Base-by-base conservation (phyloP, 352 stramenopile genomes). In the Paralagenidium karlingii region DNA sequence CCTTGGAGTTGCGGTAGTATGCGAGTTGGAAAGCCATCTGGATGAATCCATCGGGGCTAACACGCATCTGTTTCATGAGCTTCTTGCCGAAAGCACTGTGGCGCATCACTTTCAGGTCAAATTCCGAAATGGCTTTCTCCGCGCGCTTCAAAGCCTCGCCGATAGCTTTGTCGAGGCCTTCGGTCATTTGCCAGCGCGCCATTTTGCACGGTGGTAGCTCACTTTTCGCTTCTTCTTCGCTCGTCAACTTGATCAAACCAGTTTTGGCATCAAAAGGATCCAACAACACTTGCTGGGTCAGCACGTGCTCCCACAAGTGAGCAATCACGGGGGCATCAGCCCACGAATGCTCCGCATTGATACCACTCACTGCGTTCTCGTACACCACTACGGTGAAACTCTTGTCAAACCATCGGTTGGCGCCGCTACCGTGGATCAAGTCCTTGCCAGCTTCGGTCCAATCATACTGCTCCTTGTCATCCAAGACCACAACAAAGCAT, bases 371-470 rank as follows among this genome's bases (percentile, higher is more conserved):
- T 15, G 88, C 93, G 63, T 98, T 98, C 27, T 82, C 80, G 49
- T 93, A 96, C 24, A 96, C 76, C 24, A 98, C 76, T 3, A 99
- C 40, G 57, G 96, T 94, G 45, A 98, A 91, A 5, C 78, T 93
- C 66, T 99, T 99, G 63, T 98, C 95, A 49, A 97, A 98, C 85
- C 87, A 98, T 31, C 94, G 85, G 74, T 97, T 98, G 38, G 68
- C 64, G 26, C 91, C 91, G 36, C 34, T 82, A 43, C 82, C 78
- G 51, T 90, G 78, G 38, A 94, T 88, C 7, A 91, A 52, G 39
- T 82, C 62, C 34, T 70, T 71, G 36, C 74, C 74, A 57, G 85
- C 82, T 5, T 49, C 60, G 1, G 59, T 83, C 59, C 70, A 86
- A 39, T 80, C 58, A 24, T 47, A 50, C 3, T 68, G 64, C 16